A percentile compares a stretch with the other conserved stretches of the same genome.
Evolutionary conservation across 2,329 filamentous ascomycete species (phyloP).

Genomic region (Claviceps sp.): DNA sequence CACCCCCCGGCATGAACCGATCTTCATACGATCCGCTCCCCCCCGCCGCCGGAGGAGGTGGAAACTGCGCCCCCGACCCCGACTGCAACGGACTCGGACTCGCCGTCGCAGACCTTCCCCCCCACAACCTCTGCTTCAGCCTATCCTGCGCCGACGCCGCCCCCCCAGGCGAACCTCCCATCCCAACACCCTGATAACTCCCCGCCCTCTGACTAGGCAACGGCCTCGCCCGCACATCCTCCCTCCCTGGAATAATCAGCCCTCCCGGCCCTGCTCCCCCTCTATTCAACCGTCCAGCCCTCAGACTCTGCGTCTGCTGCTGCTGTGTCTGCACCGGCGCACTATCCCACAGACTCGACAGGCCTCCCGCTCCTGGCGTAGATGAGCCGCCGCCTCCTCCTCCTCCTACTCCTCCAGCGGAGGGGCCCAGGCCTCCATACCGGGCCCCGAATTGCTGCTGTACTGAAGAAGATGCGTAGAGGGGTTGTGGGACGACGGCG

Average conservation of each 20-base stretch:
- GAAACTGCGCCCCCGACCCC: constrained; percentile 30
- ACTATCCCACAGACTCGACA: constrained; percentile 48
- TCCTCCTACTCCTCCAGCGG: constrained; percentile 6
- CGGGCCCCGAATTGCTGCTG: constrained; percentile 34
- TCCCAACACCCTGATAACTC: constrained; percentile 50
- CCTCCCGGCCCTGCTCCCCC: constrained; percentile 16
- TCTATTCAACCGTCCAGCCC: constrained; percentile 26
- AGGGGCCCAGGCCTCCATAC: constrained; percentile 33
- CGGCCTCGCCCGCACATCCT: constrained; percentile 35
- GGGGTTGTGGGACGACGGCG: constrained; percentile 27
- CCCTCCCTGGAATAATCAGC: background rate
- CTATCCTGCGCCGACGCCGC: constrained; percentile 62
- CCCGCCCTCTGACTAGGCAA: constrained; percentile 60
- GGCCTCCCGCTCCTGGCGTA: constrained; percentile 12
- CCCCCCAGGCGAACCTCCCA: constrained; percentile 2
- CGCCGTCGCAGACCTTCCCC: constrained; percentile 33
- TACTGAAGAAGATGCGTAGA: constrained; percentile 30
- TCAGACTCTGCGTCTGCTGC: constrained; percentile 24
- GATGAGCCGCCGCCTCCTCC: too few species aligned
- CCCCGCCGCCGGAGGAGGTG: constrained; percentile 23
- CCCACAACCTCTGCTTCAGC: constrained; percentile 68
- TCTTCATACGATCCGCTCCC: constrained; percentile 26
- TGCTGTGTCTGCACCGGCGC: constrained; percentile 13
- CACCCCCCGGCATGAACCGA: constrained; percentile 28
- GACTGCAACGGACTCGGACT: constrained; percentile 31